phyloP scores from a whole-genome alignment of 805 yeast genomes.

The Kluyveromyces siamensis region DNA sequence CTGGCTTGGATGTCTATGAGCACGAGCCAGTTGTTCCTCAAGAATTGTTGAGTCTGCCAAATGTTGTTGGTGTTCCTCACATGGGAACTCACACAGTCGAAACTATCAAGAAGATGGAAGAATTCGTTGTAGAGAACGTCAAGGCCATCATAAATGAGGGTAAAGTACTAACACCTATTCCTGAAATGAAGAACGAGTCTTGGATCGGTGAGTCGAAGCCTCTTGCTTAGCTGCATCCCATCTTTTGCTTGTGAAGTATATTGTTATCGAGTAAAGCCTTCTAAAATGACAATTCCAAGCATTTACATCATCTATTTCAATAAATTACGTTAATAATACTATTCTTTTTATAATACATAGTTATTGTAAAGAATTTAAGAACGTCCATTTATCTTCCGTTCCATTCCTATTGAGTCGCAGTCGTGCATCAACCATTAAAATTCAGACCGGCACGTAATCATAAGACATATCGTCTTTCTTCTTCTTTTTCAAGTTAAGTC shows the following conservation, averaged over 20 bases:
- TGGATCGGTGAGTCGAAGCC: slow-evolving; percentile 20
- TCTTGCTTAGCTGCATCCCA: slow-evolving; percentile 4
- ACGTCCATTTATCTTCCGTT: too few species aligned
- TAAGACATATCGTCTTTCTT: slow-evolving; percentile 1
- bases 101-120: slow-evolving; percentile 75
- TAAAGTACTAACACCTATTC: slow-evolving; percentile 66
- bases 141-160: slow-evolving; percentile 51
- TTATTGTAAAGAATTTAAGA: too few species aligned
- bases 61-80: slow-evolving; percentile 76
- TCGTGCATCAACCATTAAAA: background rate
- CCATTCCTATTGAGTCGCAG: too few species aligned
- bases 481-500: background rate
- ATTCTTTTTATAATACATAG: background rate
- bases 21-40: slow-evolving; percentile 62
- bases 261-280: too few species aligned
- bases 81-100: slow-evolving; percentile 78
- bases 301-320: background rate
- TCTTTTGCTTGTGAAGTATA: background rate
- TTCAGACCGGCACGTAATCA: slow-evolving; percentile 2
- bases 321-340: too few species aligned
- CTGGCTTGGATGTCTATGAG: slow-evolving; percentile 72
- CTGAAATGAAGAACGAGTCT: slow-evolving; percentile 47
- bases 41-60: slow-evolving; percentile 53
- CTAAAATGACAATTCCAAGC: too few species aligned
- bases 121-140: slow-evolving; percentile 63